phyloP scores from a whole-genome alignment of 1,284 basidiomycete genomes.

The Ganoderma boninense region DNA sequence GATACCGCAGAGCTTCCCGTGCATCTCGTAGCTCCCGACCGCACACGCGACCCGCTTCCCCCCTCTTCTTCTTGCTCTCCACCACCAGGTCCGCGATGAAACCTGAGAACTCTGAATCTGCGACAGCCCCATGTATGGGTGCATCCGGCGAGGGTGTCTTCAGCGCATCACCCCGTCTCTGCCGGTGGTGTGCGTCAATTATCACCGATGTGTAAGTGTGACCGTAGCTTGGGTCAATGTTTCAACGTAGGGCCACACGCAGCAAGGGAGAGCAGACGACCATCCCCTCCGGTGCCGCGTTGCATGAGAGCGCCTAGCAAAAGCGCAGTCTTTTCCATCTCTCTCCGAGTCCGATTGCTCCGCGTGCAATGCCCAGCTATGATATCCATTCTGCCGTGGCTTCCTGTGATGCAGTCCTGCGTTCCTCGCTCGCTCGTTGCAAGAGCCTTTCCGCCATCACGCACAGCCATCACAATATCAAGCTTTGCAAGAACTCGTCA shows the following conservation, averaged over 20 bases:
- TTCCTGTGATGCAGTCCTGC: neutral
- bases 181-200: neutral
- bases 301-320: neutral
- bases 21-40: constrained; percentile 33
- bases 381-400: neutral
- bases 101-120: too few relatives aligned
- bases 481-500: neutral
- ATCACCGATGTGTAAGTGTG: neutral
- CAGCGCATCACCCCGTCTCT: neutral
- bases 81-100: constrained; percentile 5
- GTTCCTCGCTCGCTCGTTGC: neutral
- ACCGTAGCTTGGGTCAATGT: too few relatives aligned
- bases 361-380: neutral
- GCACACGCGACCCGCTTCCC: constrained; percentile 17
- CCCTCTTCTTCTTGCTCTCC: constrained; percentile 16
- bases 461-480: neutral
- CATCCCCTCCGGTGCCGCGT: too few relatives aligned
- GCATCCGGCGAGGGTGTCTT: neutral
- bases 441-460: neutral
- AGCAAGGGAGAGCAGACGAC: too few relatives aligned
- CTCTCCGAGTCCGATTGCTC: neutral
- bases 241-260: too few relatives aligned
- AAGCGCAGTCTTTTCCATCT: neutral
- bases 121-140: neutral
- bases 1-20: neutral